phyloP scores from a whole-genome alignment of 805 yeast genomes.

The Torulaspora franciscae region DNA sequence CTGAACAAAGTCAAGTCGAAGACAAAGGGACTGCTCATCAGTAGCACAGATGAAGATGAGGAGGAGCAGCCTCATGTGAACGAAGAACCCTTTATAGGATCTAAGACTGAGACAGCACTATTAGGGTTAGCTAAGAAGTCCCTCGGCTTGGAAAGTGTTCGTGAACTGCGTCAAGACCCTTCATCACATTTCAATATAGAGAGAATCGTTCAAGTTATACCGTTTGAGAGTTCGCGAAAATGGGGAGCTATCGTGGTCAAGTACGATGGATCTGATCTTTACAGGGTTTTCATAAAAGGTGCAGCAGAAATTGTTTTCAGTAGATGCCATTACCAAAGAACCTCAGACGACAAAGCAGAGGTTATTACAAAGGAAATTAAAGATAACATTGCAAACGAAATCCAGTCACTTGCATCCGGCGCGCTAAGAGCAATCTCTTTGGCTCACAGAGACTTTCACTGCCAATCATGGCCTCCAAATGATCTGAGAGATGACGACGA shows the following conservation, averaged over 20 bases:
- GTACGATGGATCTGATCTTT: conserved; percentile 38
- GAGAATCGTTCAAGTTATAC: conserved; percentile 63
- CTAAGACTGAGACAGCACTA: conserved; percentile 91
- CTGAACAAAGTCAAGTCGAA: conserved; percentile 6
- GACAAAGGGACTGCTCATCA: neutral
- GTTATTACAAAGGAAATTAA: conserved; percentile 19
- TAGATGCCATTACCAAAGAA: conserved; percentile 45
- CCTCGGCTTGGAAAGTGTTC: conserved; percentile 43
- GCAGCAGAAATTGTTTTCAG: conserved; percentile 85
- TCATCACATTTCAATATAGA: conserved; percentile 29
- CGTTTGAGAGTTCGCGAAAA: conserved; percentile 88
- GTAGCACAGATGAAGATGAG: conserved; percentile 3
- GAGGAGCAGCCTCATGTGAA: conserved; percentile 16
- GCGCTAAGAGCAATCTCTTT: conserved; percentile 88
- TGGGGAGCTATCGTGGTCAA: conserved; percentile 81
- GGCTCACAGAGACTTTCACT: conserved; percentile 67
- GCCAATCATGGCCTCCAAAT: conserved; percentile 64
- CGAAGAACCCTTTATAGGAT: conserved; percentile 71
- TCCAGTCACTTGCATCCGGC: conserved; percentile 59
- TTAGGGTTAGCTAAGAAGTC: conserved; percentile 59
- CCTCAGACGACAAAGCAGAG: conserved; percentile 34
- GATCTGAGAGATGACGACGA: conserved; percentile 36
- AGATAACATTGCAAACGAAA: conserved; percentile 36
- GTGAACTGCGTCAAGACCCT: conserved; percentile 38
- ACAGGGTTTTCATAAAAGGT: conserved; percentile 75